phyloP scores from a whole-genome alignment of 768 basidiomycete genomes.

The Calocera viscosa region DNA sequence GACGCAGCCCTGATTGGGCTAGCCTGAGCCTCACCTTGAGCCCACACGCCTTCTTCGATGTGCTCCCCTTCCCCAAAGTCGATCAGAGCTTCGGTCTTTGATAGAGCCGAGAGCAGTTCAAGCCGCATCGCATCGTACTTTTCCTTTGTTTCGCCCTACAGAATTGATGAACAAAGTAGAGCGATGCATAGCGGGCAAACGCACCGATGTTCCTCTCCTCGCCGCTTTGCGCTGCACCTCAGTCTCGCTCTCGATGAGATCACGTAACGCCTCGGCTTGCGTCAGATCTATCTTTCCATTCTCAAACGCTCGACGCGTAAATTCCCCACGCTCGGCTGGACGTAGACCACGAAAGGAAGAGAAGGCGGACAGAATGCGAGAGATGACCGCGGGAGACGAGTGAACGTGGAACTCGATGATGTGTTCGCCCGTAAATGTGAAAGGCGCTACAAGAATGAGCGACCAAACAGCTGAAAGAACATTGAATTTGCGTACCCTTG shows the following conservation, averaged over 20 bases:
- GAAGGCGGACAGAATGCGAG: conserved; percentile 57
- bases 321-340: conserved; percentile 77
- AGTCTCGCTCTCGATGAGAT: conserved; percentile 81
- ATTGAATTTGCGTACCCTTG: conserved; percentile 37
- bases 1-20: neutral
- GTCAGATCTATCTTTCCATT: conserved; percentile 75
- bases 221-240: conserved; percentile 68
- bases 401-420: conserved; percentile 78
- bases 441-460: conserved; percentile 39
- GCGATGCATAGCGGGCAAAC: conserved; percentile 22
- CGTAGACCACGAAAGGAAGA: conserved; percentile 46
- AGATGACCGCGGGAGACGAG: conserved; percentile 69
- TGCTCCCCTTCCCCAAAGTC: conserved; percentile 91
- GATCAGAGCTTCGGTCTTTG: conserved; percentile 76
- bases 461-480: neutral
- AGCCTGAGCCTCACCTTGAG: conserved; percentile 38
- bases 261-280: conserved; percentile 77
- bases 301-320: conserved; percentile 71
- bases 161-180: neutral
- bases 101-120: conserved; percentile 58
- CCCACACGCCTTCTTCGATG: conserved; percentile 68
- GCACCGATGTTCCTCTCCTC: conserved; percentile 51
- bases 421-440: conserved; percentile 73
- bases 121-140: conserved; percentile 52
- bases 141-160: conserved; percentile 48